Base-by-base conservation (phyloP, 495 filamentous ascomycete species). In the Pyrenula aspistea region DNA sequence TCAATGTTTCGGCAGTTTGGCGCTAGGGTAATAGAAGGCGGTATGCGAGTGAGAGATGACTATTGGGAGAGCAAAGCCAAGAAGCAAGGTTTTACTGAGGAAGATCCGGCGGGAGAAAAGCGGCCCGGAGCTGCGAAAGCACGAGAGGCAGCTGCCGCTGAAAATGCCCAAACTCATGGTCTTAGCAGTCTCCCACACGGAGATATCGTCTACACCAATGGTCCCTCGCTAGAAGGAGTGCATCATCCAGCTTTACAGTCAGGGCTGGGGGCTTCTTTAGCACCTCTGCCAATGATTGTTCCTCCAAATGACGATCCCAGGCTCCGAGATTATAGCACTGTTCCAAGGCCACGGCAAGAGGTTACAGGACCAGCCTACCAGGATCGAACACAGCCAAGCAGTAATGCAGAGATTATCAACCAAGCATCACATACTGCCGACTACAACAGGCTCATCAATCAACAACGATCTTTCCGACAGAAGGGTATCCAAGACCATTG, bases 1-100 rank as follows among this genome's bases (percentile, higher is more conserved):
- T 96, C 93, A 51, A 99, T 99, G 93, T 99, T 97, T 67, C 85
- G 93, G 19, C 93, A 99, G 69, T 99, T 99, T 66, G 93, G 93
- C n/a, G 95, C 90, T 63, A 78, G 94, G 55, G 85, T 99, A 42
- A 94, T 99, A 57, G 82, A 85, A 2, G 86, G 88, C 63, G 93
- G 93, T 12, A 77, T 91, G 58, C 82, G 94, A 11, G 93, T 99
- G 31, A 84, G 92, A 25, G 93, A 99, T 71, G 93, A 99, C 67
- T 97, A 99, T 66, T 97, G 93, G 93, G 93, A 97, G 64, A 86
- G 82, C 63, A 99, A 97, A 72, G 93, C 93, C 2, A 80, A 85
- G 42, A 99, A 97, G 68, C 93, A 99, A 66, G 93, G 93, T 19
- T 99, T 99, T 64, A 99, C 93, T 0, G 93, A 99, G 66, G 92